phyloP scores from a whole-genome alignment of 345 rosid species.

The Iberis pinnata region DNA sequence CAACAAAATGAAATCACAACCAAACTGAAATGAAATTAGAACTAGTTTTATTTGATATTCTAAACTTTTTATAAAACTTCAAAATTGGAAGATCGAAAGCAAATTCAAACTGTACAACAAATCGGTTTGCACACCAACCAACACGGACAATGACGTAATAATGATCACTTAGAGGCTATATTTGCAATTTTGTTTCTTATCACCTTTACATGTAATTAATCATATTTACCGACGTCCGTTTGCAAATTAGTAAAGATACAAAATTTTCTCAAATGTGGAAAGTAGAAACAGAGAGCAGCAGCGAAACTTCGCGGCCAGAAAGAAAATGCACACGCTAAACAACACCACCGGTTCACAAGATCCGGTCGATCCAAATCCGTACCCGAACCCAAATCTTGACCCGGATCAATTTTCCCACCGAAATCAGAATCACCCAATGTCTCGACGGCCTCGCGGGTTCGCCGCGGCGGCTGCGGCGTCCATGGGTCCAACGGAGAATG shows the following conservation, averaged over 20 bases:
- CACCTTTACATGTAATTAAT: neutral
- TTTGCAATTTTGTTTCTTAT: neutral
- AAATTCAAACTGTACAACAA: too few relatives aligned
- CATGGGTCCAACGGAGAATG: conserved; percentile 22
- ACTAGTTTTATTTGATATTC: too few relatives aligned
- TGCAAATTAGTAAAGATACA: conserved; percentile 6
- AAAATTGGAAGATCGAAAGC: too few relatives aligned
- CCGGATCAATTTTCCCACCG: conserved; percentile 20
- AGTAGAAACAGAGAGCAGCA: neutral
- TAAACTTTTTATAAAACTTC: too few relatives aligned
- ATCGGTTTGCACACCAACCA: too few relatives aligned
- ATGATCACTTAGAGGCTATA: too few relatives aligned
- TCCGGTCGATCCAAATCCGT: too few relatives aligned
- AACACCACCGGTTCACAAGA: conserved; percentile 27
- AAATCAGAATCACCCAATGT: conserved; percentile 37
- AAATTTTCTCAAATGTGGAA: neutral
- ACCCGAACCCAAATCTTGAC: conserved; percentile 23
- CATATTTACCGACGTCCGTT: neutral
- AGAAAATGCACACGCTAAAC: conserved; percentile 24
- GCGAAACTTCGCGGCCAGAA: neutral
- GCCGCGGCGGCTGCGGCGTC: conserved; percentile 27
- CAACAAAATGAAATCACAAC: too few relatives aligned
- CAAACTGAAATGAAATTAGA: too few relatives aligned
- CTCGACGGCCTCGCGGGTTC: conserved; percentile 42
- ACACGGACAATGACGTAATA: too few relatives aligned